Evolutionary conservation across 768 basidiomycete genomes (phyloP), one percentile per base, ranked within the genome.

Genomic region (Psilocybe cyanescens): DNA sequence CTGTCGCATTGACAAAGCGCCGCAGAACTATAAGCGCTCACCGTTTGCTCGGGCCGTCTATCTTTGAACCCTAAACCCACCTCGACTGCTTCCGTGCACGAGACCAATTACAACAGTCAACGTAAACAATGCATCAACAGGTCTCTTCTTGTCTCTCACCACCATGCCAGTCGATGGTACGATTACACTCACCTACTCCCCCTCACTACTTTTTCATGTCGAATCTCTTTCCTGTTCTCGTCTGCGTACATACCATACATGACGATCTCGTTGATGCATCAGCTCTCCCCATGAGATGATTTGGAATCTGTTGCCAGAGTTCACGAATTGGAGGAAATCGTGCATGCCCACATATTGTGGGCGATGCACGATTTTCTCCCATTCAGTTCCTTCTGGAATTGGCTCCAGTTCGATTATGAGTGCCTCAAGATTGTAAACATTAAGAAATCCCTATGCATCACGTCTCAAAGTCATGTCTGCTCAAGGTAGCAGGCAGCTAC

Each of bases 241-340:
- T 19, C 35, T 30, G 17, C 17, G 17, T 41, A 24, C 29, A 14
- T 37, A 39, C 28, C 17, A n/a, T 19, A 17, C 6, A 41, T 2
- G 6, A 12, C 45, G 46, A 55, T 55, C 46, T 55, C 48, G 52
- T 60, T 48, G 54, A 60, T 60, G 33, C 31, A 16, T 37, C 41
- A 44, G 41, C 41, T 44, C 41, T 44, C n/a, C 41, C n/a, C n/a
- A 44, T 44, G 41, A 44, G 41, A 44, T 57, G 61, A 53, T 53
- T 57, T 54, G 59, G 59, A 54, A 60, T 35, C 59, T 31, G 57
- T 30, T 19, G n/a, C 50, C 37, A 58, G 55, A 58, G 59, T 58
- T 31, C 45, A 55, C 24, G 16, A 61, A 65, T 65, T 67, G 64
- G 37, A 63, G 61, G 29, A 12, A 56, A 57, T 52, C 64, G 64